These are phyloP conservation scores for Penicillium mononematosum DNA, from an alignment of 495 filamentous ascomycete species.

Conservation along the genomic window DNA sequence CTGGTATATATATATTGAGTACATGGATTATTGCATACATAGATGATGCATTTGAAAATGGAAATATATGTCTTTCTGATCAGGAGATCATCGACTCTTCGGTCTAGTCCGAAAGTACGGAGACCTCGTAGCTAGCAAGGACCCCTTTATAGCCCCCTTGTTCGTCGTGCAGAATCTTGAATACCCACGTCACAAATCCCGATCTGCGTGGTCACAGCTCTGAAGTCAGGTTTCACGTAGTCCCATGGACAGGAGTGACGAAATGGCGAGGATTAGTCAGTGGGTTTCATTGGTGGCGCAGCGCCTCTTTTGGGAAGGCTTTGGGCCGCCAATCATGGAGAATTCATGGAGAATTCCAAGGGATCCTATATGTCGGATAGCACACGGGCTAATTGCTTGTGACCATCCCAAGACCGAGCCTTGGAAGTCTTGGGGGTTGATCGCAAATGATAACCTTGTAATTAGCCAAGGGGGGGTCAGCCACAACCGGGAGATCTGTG, in stretches of 20 bases:
- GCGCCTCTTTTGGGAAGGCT: background rate
- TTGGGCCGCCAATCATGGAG: background rate
- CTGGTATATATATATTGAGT: too few species aligned
- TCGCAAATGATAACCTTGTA: conserved; percentile 1
- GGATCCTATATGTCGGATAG: background rate
- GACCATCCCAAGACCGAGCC: conserved; percentile 3
- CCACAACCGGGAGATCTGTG: conserved; percentile 11
- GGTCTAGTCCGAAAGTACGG: background rate
- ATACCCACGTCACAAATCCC: conserved; percentile 5
- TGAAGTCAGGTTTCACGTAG: background rate
- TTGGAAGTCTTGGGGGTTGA: background rate
- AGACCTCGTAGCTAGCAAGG: background rate
- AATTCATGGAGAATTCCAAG: background rate
- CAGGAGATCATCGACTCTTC: too few species aligned
- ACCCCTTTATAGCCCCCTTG: conserved; percentile 2
- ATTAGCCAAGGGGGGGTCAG: conserved; percentile 1
- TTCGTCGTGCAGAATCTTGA: conserved; percentile 6
- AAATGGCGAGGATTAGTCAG: conserved; percentile 8
- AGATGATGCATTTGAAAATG: background rate
- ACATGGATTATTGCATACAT: too few species aligned
- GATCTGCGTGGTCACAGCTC: conserved; percentile 1
- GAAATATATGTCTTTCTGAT: too few species aligned
- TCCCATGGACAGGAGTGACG: background rate
- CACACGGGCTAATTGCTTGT: conserved; percentile 5
- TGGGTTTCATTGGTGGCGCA: conserved; percentile 2